phyloP scores from a whole-genome alignment of 1,284 basidiomycete species.

The Jaminaea rosea region DNA sequence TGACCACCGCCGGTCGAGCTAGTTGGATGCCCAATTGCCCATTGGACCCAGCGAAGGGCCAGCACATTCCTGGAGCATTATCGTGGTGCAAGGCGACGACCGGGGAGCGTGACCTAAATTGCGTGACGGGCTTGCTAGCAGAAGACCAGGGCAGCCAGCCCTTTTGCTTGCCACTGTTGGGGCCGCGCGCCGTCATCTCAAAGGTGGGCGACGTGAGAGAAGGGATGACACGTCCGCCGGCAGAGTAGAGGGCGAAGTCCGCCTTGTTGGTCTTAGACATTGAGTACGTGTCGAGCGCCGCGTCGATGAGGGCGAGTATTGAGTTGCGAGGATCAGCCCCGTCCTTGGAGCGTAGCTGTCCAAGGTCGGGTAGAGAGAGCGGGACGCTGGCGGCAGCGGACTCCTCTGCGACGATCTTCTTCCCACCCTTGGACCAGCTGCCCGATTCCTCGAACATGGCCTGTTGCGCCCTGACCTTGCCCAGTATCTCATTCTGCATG shows the following conservation, averaged over 20 bases:
- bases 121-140: background rate
- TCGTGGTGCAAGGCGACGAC: constrained; percentile 77
- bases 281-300: constrained; percentile 57
- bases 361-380: constrained; percentile 42
- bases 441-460: constrained; percentile 34
- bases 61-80: constrained; percentile 72
- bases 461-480: constrained; percentile 21
- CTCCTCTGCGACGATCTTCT: too few species aligned
- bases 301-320: constrained; percentile 63
- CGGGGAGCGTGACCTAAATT: constrained; percentile 58
- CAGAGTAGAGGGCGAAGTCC: constrained; percentile 77
- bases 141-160: background rate
- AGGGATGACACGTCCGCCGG: constrained; percentile 71
- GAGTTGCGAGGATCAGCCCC: constrained; percentile 40
- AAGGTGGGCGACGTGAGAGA: constrained; percentile 56
- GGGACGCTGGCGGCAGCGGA: constrained; percentile 58
- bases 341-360: background rate
- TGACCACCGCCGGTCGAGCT: constrained; percentile 60
- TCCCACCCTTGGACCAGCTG: constrained; percentile 10
- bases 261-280: constrained; percentile 70
- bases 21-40: constrained; percentile 77
- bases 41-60: constrained; percentile 71
- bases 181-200: background rate
- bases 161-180: background rate
- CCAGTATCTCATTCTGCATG: constrained; percentile 22